Base-by-base conservation (phyloP, 2,329 filamentous ascomycete genomes). In the Fusarium succisae region DNA sequence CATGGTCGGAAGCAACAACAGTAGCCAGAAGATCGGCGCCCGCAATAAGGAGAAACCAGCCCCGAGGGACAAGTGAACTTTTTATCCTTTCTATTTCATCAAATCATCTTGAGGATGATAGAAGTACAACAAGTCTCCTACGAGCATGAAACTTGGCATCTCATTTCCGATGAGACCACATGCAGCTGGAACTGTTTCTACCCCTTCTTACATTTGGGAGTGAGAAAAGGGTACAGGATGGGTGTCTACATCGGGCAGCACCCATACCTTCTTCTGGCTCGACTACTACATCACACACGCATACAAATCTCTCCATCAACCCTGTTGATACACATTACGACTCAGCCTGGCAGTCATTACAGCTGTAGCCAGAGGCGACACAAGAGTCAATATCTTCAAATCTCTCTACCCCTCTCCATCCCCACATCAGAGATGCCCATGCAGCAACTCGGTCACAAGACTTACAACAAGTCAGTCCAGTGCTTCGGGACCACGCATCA, bases 401-500 rank as follows among this genome's bases (percentile, higher is more conserved):
- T 18, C 30, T 10, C 24, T 20, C 48, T 51, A 51, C 30, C 8
- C 4, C 10, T 24, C 48, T 51, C 12, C 11, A 26, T 8, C n/a
- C 18, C 17, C 22, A 20, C 8, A 26, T 20, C 17, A 24, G n/a
- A 12, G 1, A 5, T 53, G 12, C 1, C 5, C 32, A 37, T 24
- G 6, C 17, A 37, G 28, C 18, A 20, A 26, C 48, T n/a, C 17
- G n/a, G 30, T 4, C 48, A 50, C 47, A n/a, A 48, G 0, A 30
- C 8, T 28, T 7, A 20, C 5, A 20, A 14, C 28, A 13, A 35
- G 22, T 24, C 30, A 35, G 14, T 22, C n/a, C 8, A 7, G 8
- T 14, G n/a, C 0, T 14, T 20, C 1, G 3, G 48, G 30, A 24
- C 17, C 3, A 53, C 7, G n/a, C 2, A 11, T 10, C 14, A 20